Conservation (phyloP, 495 filamentous ascomycete species). For the Acidomyces sp. region DNA sequence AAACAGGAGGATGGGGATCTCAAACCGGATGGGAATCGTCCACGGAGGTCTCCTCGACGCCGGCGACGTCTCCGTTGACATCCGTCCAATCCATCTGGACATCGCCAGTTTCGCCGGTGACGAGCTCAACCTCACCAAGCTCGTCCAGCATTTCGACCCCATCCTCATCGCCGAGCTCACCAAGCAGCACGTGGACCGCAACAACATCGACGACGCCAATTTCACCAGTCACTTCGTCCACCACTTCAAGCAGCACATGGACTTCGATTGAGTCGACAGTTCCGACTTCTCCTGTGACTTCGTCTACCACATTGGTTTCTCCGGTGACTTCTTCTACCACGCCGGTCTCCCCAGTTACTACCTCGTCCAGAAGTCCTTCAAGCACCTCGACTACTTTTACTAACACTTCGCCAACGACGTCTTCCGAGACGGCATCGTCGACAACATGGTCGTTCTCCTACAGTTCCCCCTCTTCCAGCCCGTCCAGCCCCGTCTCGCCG, state of each 20-base stretch:
- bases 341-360: neutral
- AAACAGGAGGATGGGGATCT: neutral
- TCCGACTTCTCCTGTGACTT: neutral
- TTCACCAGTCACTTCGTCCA: neutral
- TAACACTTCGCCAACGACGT: neutral
- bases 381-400: neutral
- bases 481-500: conserved; percentile 1
- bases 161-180: neutral
- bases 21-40: neutral
- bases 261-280: neutral
- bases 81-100: neutral
- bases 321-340: neutral
- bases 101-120: neutral
- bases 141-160: neutral
- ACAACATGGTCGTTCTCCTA: too few relatives aligned
- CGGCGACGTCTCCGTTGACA: neutral
- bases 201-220: neutral
- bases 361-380: neutral
- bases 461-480: neutral
- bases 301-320: neutral
- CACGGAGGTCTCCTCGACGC: neutral
- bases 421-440: too few relatives aligned
- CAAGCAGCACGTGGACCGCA: neutral
- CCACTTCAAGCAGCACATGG: neutral
- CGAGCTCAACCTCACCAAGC: neutral